Percentiles rank a stretch among this genome's conserved stretches.
These are phyloP conservation scores for Acer saccharum DNA, from an alignment of 345 rosid genomes.

Conservation along the genomic window DNA sequence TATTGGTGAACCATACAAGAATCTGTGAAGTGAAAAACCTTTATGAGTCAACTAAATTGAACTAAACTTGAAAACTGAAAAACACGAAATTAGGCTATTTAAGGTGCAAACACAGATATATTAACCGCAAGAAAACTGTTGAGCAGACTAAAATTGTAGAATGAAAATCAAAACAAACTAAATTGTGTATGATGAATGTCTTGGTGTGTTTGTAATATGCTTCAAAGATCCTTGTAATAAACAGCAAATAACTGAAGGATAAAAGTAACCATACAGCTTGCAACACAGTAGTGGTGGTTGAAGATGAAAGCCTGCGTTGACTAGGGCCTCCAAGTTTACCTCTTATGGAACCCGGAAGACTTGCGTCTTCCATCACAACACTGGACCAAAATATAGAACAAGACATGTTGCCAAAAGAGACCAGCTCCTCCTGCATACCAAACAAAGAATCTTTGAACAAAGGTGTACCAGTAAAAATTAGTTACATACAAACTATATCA, in stretches of 20 bases:
- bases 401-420: constrained; percentile 60
- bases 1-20: neutral
- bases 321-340: constrained; percentile 98
- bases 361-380: constrained; percentile 39
- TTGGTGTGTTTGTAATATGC: neutral
- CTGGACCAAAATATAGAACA: constrained; percentile 67
- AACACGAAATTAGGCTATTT: neutral
- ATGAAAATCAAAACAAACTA: neutral
- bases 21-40: neutral
- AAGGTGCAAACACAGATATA: neutral
- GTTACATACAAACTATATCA: neutral
- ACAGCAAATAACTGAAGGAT: constrained; percentile 13
- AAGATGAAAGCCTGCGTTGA: constrained; percentile 81
- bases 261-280: constrained; percentile 65
- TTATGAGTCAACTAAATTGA: neutral
- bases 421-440: constrained; percentile 65
- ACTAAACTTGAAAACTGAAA: neutral
- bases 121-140: neutral
- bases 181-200: neutral
- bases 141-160: neutral
- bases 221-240: constrained; percentile 12
- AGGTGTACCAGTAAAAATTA: constrained; percentile 16
- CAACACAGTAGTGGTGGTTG: constrained; percentile 65
- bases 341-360: constrained; percentile 67
- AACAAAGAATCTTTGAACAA: constrained; percentile 1